Evolutionary conservation across 2,329 filamentous ascomycete species (phyloP), one percentile per base, ranked within the genome.

Genomic region (Trichoderma asperellum): DNA sequence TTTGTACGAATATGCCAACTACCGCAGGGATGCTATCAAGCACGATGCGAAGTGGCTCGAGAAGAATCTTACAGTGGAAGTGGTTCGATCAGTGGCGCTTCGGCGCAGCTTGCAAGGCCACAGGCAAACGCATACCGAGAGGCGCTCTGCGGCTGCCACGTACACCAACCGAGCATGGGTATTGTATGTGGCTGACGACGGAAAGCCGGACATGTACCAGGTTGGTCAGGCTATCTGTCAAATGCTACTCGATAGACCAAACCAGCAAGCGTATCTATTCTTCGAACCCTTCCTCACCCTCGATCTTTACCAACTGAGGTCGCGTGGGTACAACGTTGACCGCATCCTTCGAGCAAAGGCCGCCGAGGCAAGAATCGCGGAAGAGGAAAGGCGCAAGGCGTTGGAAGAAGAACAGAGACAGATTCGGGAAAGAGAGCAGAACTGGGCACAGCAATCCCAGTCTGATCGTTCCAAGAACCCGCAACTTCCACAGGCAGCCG

Each of bases 321-420:
- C 90, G 70, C 93, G 96, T 72, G 96, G 96, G 1, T 98, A 97
- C 83, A 98, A 99, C 73, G 96, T 99, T 49, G 93, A 97, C 76
- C 91, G 96, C 61, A 98, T 99, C 71, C 85, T 99, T 27, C 89
- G 93, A 47, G 91, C 91, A 66, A 96, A 96, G 81, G 93, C 92
- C 24, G 92, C 92, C 2, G 94, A 98, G 79, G 92, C 93, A 6
- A 88, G 92, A 64, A 89, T 98, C 72, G 94, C 93, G 0, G 94
- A 97, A 76, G 91, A 92, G 74, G 89, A 93, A 77, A 87, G 92
- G 60, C 89, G 91, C 75, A 90, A 90, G 75, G 89, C 92, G 43
- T 79, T 94, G 6, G 91, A 92, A 71, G 87, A 88, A 59, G 93
- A 97, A 76, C 88, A 91, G 72, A 87, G 88, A 75, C 85, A 85